Evolutionary conservation across 2,329 filamentous ascomycete genomes (phyloP).

Genomic region (Acrocalymma vagum): DNA sequence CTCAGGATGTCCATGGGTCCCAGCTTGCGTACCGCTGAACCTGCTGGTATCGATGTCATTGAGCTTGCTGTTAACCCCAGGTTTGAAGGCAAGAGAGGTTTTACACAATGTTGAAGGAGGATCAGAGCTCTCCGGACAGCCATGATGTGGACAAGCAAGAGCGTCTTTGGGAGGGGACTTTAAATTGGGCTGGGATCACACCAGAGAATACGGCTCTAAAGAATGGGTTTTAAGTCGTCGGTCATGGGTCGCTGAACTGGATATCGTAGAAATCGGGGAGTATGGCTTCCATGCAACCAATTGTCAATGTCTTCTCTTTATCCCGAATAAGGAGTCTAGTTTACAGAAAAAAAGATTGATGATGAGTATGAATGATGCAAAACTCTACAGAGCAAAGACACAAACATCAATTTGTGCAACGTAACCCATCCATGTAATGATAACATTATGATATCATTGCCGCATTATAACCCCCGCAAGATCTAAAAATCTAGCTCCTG

Average conservation of each 20-base stretch:
- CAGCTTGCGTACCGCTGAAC: conserved; percentile 34
- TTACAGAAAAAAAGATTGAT: no score
- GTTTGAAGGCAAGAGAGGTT: conserved; percentile 39
- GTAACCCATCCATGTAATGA: no score
- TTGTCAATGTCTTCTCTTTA: no score
- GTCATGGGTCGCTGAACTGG: not conserved
- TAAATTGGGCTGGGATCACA: conserved; percentile 32
- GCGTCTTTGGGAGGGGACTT: conserved; percentile 41
- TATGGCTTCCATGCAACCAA: no score
- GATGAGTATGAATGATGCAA: no score
- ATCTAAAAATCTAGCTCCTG: no score
- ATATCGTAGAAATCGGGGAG: no score
- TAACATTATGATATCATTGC: no score
- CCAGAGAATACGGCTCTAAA: conserved; percentile 1
- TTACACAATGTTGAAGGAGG: conserved; percentile 37
- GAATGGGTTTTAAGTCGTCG: not conserved
- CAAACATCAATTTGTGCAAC: no score
- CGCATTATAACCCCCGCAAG: no score
- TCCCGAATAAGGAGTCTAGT: no score
- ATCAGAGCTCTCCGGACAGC: conserved; percentile 35
- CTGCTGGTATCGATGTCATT: conserved; percentile 36
- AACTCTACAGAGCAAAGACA: no score
- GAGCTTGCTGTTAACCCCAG: conserved; percentile 27
- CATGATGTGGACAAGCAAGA: conserved; percentile 36
- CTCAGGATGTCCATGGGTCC: conserved; percentile 31